Evolutionary conservation across 352 stramenopile genomes (phyloP).

Genomic region (Aphanomyces invadans): DNA sequence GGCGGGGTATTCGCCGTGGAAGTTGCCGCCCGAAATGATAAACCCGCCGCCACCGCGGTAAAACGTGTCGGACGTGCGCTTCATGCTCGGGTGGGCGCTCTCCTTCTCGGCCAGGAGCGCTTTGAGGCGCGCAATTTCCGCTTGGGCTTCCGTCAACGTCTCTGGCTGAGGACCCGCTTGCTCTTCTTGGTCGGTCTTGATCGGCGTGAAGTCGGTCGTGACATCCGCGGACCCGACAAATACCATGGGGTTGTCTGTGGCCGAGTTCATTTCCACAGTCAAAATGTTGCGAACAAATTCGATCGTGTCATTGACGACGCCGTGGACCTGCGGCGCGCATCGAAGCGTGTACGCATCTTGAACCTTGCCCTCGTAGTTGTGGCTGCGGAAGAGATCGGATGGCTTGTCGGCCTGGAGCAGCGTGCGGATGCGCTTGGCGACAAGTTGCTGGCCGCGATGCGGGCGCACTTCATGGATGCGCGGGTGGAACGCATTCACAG

Average conservation of each 20-base stretch:
- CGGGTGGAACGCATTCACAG: constrained; percentile 82
- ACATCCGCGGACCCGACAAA: constrained; percentile 65
- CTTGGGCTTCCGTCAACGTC: constrained; percentile 59
- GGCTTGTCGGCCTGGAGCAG: constrained; percentile 68
- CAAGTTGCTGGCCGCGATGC: constrained; percentile 68
- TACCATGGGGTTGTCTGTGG: constrained; percentile 87
- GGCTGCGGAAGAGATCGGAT: constrained; percentile 79
- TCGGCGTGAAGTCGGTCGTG: constrained; percentile 46
- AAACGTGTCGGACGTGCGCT: constrained; percentile 77
- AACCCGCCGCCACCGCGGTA: constrained; percentile 67
- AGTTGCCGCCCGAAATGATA: constrained; percentile 87
- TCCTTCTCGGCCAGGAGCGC: constrained; percentile 44
- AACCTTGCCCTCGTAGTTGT: constrained; percentile 84
- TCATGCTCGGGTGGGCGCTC: constrained; percentile 47
- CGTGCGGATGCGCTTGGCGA: constrained; percentile 70
- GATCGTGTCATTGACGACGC: constrained; percentile 82
- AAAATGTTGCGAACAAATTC: constrained; percentile 78
- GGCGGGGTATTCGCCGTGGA: constrained; percentile 86
- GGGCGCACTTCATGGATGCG: constrained; percentile 80
- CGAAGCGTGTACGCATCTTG: constrained; percentile 87
- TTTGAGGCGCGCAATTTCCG: constrained; percentile 69
- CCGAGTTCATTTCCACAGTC: constrained; percentile 86
- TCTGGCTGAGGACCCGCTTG: no score
- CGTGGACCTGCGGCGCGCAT: constrained; percentile 84
- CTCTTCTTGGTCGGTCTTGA: no score